Evolutionary conservation across 768 basidiomycete species (phyloP).

Genomic region (Rhizopogon rudus): DNA sequence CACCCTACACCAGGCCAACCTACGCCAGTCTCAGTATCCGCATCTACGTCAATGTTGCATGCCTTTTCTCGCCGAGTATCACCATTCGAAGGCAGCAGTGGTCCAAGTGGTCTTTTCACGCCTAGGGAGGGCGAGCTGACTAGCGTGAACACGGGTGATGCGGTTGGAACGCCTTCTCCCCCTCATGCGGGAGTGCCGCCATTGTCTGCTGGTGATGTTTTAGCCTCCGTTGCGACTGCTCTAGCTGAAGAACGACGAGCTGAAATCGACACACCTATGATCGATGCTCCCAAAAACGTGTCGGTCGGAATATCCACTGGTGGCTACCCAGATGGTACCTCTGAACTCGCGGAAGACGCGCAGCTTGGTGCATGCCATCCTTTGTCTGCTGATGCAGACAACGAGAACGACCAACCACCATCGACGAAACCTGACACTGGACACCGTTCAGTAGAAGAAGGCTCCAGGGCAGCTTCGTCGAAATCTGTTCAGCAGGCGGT

Average conservation of each 20-base stretch:
- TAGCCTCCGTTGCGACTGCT: background rate
- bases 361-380: background rate
- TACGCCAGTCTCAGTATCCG: conserved; percentile 8
- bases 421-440: background rate
- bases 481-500: background rate
- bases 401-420: background rate
- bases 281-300: background rate
- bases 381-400: background rate
- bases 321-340: background rate
- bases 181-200: background rate
- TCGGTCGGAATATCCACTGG: background rate
- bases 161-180: background rate
- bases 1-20: conserved; percentile 3
- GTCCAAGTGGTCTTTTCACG: conserved; percentile 33
- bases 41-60: conserved; percentile 19
- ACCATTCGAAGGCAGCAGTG: background rate
- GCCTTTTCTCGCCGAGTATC: conserved; percentile 10
- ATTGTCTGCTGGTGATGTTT: background rate
- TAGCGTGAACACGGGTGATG: background rate
- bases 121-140: conserved; percentile 17
- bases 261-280: background rate
- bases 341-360: background rate
- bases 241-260: background rate
- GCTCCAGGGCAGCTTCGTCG: background rate
- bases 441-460: background rate